Percentiles rank a stretch among this genome's conserved stretches.
phyloP scores from a whole-genome alignment of 441 rosid species.

The Arabidopsis lyrata region DNA sequence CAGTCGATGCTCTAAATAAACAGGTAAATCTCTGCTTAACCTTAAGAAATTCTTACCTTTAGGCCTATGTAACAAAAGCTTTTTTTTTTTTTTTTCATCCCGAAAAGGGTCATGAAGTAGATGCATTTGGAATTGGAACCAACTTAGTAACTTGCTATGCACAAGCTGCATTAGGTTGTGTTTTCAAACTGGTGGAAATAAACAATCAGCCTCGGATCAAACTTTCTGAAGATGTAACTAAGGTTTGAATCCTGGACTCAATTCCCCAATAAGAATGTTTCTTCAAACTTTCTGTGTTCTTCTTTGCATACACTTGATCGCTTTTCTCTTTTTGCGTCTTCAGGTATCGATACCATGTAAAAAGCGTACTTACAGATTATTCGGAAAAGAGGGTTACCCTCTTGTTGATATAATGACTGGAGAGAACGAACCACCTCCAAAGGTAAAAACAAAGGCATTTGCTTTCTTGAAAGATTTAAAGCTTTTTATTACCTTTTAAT shows the following conservation, averaged over 20 bases:
- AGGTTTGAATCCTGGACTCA: conserved; percentile 51
- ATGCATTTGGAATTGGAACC: conserved; percentile 93
- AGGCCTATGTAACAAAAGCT: not conserved
- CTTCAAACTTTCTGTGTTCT: conserved; percentile 2
- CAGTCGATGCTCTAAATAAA: conserved; percentile 91
- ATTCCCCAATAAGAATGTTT: not conserved
- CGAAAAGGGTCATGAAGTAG: conserved; percentile 89
- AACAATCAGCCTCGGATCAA: conserved; percentile 92
- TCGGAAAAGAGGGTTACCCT: conserved; percentile 91
- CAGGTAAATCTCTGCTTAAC: conserved; percentile 59
- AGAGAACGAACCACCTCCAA: conserved; percentile 87
- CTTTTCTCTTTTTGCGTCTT: conserved; percentile 13
- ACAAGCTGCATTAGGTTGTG: conserved; percentile 96
- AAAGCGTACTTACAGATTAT: conserved; percentile 76
- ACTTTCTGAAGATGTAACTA: conserved; percentile 97
- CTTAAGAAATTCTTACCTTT: not conserved
- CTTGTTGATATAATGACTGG: conserved; percentile 95
- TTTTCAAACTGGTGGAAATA: conserved; percentile 97
- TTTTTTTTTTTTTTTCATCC: not conserved
- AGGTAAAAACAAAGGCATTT: conserved; percentile 49
- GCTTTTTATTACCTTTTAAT: not conserved
- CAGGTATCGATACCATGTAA: conserved; percentile 98
- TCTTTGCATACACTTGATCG: not conserved
- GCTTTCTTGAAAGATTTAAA: not conserved
- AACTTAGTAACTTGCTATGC: conserved; percentile 91